phyloP scores from a whole-genome alignment of 2,329 filamentous ascomycete genomes.

The Hymenoscyphus scutula region DNA sequence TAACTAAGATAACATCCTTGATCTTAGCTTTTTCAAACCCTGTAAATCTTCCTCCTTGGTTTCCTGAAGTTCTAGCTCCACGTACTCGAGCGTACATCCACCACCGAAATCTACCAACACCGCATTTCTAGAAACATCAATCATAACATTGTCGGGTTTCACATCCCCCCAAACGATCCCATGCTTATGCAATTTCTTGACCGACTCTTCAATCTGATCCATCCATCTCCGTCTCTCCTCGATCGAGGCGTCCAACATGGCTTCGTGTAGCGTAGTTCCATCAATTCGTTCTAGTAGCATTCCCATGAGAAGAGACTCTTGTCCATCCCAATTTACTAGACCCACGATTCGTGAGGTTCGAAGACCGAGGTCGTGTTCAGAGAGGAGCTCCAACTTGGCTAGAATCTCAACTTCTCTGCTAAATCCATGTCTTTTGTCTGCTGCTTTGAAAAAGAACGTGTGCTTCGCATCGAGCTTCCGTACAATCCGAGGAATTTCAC shows the following conservation, averaged over 20 bases:
- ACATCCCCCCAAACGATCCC: slow-evolving; percentile 90
- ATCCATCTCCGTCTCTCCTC: slow-evolving; percentile 17
- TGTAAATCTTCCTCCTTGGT: neutral
- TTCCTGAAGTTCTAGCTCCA: neutral
- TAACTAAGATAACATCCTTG: neutral
- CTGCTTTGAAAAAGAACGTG: neutral
- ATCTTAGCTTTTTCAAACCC: neutral
- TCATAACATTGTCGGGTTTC: slow-evolving; percentile 95
- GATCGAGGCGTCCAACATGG: slow-evolving; percentile 14
- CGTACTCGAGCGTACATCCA: neutral
- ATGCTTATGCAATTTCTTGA: slow-evolving; percentile 52
- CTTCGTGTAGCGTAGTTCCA: slow-evolving; percentile 15
- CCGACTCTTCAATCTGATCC: slow-evolving; percentile 19
- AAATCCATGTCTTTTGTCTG: neutral
- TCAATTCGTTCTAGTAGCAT: slow-evolving; percentile 18
- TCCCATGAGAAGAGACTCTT: slow-evolving; percentile 18
- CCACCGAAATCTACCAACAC: slow-evolving; percentile 67
- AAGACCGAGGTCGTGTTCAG: slow-evolving; percentile 15
- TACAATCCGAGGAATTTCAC: slow-evolving; percentile 16
- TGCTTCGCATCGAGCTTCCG: slow-evolving; percentile 10
- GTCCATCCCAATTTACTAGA: slow-evolving; percentile 17
- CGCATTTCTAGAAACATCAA: slow-evolving; percentile 93
- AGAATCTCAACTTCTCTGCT: neutral
- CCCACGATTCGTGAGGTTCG: slow-evolving; percentile 18
- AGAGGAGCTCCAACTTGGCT: slow-evolving; percentile 15